Evolutionary conservation across 2,329 filamentous ascomycete species (phyloP).

Genomic region (Tolypocladium pustulatum): DNA sequence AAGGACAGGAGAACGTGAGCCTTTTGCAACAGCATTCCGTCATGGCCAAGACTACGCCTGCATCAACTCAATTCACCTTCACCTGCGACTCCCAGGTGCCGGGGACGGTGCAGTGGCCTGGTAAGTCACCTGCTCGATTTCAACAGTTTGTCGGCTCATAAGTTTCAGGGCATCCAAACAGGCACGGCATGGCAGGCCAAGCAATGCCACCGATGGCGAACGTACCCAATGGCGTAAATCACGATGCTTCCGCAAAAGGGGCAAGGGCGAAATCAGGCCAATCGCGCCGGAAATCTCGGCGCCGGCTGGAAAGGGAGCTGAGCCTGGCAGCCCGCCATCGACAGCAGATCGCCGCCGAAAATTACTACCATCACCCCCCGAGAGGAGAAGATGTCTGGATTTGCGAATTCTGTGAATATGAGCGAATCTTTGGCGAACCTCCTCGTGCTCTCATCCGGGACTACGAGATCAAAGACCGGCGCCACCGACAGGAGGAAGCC

Average conservation of each 20-base stretch:
- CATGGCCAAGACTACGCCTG: slow-evolving; percentile 48
- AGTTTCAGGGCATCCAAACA: slow-evolving; percentile 11
- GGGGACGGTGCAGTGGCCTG: slow-evolving; percentile 67
- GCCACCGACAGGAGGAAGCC: slow-evolving; percentile 72
- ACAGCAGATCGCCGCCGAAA: slow-evolving; percentile 64
- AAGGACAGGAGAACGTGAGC: slow-evolving; percentile 69
- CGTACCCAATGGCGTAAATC: slow-evolving; percentile 6
- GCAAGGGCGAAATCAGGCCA: slow-evolving; percentile 16
- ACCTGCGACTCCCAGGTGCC: slow-evolving; percentile 86
- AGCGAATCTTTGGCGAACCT: slow-evolving; percentile 82
- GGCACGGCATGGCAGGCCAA: slow-evolving; percentile 11
- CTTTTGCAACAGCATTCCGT: slow-evolving; percentile 59
- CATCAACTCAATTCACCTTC: slow-evolving; percentile 89
- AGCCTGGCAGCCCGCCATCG: slow-evolving; percentile 66
- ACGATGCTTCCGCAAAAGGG: slow-evolving; percentile 25
- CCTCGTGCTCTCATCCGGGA: slow-evolving; percentile 77
- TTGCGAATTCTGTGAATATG: slow-evolving; percentile 97
- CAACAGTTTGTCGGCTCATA: slow-evolving; percentile 1
- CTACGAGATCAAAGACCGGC: slow-evolving; percentile 90
- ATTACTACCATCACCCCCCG: slow-evolving; percentile 66
- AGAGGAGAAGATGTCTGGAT: slow-evolving; percentile 73
- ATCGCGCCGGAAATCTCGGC: slow-evolving; percentile 47
- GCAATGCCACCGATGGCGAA: slow-evolving; percentile 5
- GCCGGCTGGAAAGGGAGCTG: slow-evolving; percentile 61
- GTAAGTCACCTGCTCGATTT: slow-evolving; percentile 19